Conservation (phyloP, 345 rosid species). For the Noccaea bulbosa region DNA sequence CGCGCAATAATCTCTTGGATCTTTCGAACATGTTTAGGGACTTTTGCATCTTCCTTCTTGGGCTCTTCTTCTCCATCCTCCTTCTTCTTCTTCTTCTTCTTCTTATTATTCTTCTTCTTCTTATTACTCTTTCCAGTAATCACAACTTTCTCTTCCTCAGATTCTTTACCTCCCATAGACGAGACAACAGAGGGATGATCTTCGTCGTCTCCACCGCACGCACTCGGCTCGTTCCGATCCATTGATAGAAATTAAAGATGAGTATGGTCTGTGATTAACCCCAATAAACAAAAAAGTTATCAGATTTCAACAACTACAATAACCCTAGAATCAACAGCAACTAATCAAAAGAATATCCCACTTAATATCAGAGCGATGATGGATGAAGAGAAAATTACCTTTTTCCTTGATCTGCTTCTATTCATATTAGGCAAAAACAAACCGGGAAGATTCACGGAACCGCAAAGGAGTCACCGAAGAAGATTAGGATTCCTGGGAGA, state of each 20-base stretch:
- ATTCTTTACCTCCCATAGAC: conserved; percentile 51
- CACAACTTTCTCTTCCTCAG: conserved; percentile 48
- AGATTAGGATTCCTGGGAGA: neutral
- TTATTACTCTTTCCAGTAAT: conserved; percentile 59
- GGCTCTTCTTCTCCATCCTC: conserved; percentile 73
- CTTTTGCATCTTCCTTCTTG: conserved; percentile 67
- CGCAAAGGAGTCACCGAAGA: neutral
- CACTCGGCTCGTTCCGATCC: conserved; percentile 16
- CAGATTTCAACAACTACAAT: conserved; percentile 3
- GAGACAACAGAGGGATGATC: conserved; percentile 45
- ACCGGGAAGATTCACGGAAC: conserved; percentile 14
- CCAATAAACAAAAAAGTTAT: neutral
- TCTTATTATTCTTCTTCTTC: conserved; percentile 72
- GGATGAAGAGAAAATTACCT: conserved; percentile 10
- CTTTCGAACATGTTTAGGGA: conserved; percentile 91
- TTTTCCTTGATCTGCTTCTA: conserved; percentile 7
- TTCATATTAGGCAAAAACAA: conserved; percentile 31
- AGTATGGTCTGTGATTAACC: conserved; percentile 7
- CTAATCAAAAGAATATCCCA: too few relatives aligned
- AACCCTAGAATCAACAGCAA: neutral
- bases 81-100: conserved; percentile 73
- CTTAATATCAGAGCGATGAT: conserved; percentile 12
- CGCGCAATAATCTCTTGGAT: conserved; percentile 89
- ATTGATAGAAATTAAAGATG: conserved; percentile 11
- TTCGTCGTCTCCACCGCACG: conserved; percentile 59